phyloP scores from a whole-genome alignment of 129 eudicot genomes.

The Flaveria robusta region DNA sequence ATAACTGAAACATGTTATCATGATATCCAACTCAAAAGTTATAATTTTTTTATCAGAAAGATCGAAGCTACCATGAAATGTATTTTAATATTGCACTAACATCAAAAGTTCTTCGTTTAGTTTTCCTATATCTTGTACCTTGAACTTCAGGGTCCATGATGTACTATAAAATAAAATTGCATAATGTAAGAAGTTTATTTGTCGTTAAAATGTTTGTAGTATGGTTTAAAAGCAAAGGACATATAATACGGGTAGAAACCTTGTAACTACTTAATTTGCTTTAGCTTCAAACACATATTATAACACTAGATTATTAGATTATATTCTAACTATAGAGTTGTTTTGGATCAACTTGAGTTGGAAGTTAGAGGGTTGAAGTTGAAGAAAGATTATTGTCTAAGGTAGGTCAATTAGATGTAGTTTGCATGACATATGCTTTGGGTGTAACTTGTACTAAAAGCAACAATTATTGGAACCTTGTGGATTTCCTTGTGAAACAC shows the following conservation, averaged over 20 bases:
- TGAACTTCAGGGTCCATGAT: neutral
- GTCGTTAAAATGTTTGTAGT: neutral
- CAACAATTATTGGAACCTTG: conserved; percentile 38
- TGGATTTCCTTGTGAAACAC: conserved; percentile 31
- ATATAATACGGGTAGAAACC: neutral
- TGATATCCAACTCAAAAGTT: neutral
- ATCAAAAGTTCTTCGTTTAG: neutral
- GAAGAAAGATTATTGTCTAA: conserved; percentile 15
- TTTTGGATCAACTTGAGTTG: neutral
- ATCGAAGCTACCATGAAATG: no score
- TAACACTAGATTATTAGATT: neutral
- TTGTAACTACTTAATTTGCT: neutral
- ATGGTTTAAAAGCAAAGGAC: neutral
- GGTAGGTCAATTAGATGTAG: conserved; percentile 21
- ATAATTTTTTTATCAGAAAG: neutral
- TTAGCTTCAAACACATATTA: neutral
- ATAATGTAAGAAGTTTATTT: neutral
- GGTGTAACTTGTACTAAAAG: conserved; percentile 41
- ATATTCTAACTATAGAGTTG: neutral
- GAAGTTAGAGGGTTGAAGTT: conserved; percentile 28
- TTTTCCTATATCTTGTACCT: neutral
- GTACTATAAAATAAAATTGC: neutral
- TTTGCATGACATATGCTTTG: conserved; percentile 37
- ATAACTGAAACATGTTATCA: neutral
- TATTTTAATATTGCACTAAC: neutral